Conservation (phyloP, 2,329 filamentous ascomycete genomes). For the Pyrenochaeta sp. region DNA sequence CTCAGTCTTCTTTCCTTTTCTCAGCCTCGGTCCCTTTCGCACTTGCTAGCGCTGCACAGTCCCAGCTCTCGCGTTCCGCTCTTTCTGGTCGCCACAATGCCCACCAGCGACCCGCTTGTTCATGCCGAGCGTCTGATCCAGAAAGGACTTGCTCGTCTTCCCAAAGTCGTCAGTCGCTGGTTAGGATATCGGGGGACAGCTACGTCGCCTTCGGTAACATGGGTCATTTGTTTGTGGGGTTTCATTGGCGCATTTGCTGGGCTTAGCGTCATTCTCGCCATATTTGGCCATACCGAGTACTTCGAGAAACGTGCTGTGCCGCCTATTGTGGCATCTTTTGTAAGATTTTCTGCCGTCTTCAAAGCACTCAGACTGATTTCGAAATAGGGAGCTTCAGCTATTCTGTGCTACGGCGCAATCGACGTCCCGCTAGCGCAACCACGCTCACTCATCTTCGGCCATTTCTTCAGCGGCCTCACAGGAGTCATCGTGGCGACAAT, state of each 20-base stretch:
- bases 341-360: conserved; percentile 23
- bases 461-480: conserved; percentile 53
- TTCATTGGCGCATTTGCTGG: conserved; percentile 54
- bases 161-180: conserved; percentile 71
- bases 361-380: conserved; percentile 6
- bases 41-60: no score
- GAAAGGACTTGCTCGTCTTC: conserved; percentile 56
- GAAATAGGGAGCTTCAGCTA: conserved; percentile 53
- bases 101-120: conserved; percentile 34
- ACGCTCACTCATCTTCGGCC: conserved; percentile 53
- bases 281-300: conserved; percentile 50
- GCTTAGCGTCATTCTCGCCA: conserved; percentile 50
- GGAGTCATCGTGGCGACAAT: conserved; percentile 55
- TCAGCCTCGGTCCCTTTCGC: neutral
- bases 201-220: conserved; percentile 31
- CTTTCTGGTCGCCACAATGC: conserved; percentile 19
- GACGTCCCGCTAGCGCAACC: conserved; percentile 56
- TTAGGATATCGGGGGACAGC: conserved; percentile 56
- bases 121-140: conserved; percentile 39
- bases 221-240: conserved; percentile 50
- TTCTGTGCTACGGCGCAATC: conserved; percentile 56
- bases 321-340: conserved; percentile 51
- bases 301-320: conserved; percentile 50
- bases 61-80: neutral
- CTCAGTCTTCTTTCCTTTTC: neutral